Percentiles rank a stretch among this genome's conserved stretches.
Evolutionary conservation across 2,329 filamentous ascomycete species (phyloP).

Genomic region (Rhynchosporium graminicola): DNA sequence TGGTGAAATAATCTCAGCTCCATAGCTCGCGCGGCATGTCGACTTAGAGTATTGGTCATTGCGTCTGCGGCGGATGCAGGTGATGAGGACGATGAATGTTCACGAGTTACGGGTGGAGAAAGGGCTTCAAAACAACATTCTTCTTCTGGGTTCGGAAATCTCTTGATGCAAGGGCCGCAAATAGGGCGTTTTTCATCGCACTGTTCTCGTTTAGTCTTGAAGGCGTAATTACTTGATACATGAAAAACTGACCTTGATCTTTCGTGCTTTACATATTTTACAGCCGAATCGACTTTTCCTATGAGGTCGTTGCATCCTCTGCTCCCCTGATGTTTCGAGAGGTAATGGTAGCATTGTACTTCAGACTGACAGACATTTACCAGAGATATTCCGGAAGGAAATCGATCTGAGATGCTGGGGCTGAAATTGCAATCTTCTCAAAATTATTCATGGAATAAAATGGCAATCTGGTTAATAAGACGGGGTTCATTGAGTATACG

Average conservation of each 20-base stretch:
- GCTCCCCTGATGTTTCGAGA: not conserved
- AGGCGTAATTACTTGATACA: not conserved
- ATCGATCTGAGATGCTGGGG: not conserved
- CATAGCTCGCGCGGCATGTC: constrained; percentile 12
- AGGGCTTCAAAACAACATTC: constrained; percentile 18
- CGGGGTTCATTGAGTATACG: not conserved
- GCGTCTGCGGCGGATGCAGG: not conserved
- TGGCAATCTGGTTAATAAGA: too few relatives aligned
- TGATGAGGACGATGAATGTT: constrained; percentile 1
- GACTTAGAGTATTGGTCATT: not conserved
- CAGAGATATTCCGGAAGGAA: not conserved
- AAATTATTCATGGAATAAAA: too few relatives aligned
- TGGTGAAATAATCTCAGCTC: constrained; percentile 23
- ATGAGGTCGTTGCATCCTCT: constrained; percentile 6
- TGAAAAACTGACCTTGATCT: constrained; percentile 20
- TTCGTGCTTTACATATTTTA: constrained; percentile 24
- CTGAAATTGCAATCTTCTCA: not conserved
- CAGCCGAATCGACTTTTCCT: constrained; percentile 24
- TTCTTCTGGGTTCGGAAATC: constrained; percentile 17
- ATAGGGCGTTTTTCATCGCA: constrained; percentile 21
- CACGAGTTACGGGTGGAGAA: not conserved
- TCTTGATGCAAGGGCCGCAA: constrained; percentile 17
- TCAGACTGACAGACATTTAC: not conserved
- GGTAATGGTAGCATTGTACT: not conserved
- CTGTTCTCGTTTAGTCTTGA: not conserved